These are phyloP conservation scores for Dioscorea alata DNA, from an alignment of 106 monocot genomes.

Conservation along the genomic window DNA sequence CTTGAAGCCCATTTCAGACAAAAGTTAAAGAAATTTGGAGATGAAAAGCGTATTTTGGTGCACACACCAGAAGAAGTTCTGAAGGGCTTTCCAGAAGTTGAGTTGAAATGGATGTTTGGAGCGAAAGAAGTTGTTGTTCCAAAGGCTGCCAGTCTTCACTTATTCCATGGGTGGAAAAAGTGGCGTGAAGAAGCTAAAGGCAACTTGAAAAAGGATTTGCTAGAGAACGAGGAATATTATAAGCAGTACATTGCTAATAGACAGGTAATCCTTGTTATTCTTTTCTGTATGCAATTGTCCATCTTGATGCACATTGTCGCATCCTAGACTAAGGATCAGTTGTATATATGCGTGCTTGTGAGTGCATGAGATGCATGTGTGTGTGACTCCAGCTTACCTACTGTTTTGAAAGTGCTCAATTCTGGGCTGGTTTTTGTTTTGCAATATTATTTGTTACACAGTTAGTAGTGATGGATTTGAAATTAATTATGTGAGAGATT, in stretches of 20 bases:
- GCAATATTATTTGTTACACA: too few relatives aligned
- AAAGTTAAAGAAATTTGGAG: slow-evolving; percentile 52
- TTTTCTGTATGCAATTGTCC: too few relatives aligned
- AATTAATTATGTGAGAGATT: too few relatives aligned
- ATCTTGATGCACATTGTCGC: too few relatives aligned
- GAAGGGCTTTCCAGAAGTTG: slow-evolving; percentile 75
- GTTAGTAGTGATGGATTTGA: too few relatives aligned
- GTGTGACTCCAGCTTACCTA: too few relatives aligned
- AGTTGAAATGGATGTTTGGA: slow-evolving; percentile 88
- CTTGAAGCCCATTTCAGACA: slow-evolving; percentile 53
- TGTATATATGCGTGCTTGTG: too few relatives aligned
- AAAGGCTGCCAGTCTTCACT: slow-evolving; percentile 52
- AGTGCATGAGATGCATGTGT: too few relatives aligned
- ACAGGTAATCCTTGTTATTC: slow-evolving; percentile 44
- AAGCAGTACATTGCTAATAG: slow-evolving; percentile 50
- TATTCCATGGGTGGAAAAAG: slow-evolving; percentile 88
- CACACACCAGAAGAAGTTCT: slow-evolving; percentile 50
- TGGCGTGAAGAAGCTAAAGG: slow-evolving; percentile 79
- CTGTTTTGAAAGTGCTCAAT: too few relatives aligned
- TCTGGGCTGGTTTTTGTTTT: too few relatives aligned
- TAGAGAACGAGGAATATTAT: slow-evolving; percentile 38
- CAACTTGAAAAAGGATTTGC: slow-evolving; percentile 55
- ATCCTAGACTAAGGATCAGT: too few relatives aligned
- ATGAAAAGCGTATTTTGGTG: slow-evolving; percentile 55
- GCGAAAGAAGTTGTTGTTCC: slow-evolving; percentile 66